Base-by-base conservation (phyloP, 2,329 filamentous ascomycete species). In the Nemania sp. region DNA sequence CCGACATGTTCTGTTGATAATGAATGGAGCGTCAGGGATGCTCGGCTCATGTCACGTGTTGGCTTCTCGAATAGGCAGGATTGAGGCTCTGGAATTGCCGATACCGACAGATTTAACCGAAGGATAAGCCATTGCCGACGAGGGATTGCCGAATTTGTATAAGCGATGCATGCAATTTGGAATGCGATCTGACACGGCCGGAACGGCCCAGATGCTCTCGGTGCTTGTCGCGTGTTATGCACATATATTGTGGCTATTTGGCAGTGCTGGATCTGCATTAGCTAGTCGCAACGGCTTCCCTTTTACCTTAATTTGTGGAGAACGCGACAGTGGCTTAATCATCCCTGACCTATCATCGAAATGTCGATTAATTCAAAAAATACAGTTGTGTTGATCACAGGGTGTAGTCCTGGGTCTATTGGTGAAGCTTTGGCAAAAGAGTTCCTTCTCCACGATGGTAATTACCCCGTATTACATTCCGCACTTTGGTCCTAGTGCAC, bases 341-440 rank as follows among this genome's bases (percentile, higher is more conserved):
- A 29, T 29, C 25, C 25, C 25, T 29, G 21, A 11, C 15, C 35
- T n/a, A 39, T n/a, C 35, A 39, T 48, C 51, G 15, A 56, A 20
- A 62, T 62, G 60, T 35, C 49, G n/a, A 25, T 34, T 18, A 9
- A 53, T 21, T 9, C 35, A n/a, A 32, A 62, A 53, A 35, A 59
- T 21, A 62, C 52, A 35, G 55, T 20, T 39, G 51, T 62, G 34
- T 59, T 62, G 12, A 62, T 62, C 32, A 62, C 60, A 17, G 60
- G 60, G 5, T 62, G 60, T 40, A 62, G 60, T 9, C 60, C 60
- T 35, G 60, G 56, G 6, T 62, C 60, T 25, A 62, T 62, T 54
- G 60, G 60, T 10, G 60, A 62, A 52, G 56, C 60, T 37, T 53
- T 62, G 35, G 60, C 51, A 59, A 62, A 59, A 21, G 56, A 62